Conservation (phyloP, 805 yeast species). For the Komagataella pastoris region DNA sequence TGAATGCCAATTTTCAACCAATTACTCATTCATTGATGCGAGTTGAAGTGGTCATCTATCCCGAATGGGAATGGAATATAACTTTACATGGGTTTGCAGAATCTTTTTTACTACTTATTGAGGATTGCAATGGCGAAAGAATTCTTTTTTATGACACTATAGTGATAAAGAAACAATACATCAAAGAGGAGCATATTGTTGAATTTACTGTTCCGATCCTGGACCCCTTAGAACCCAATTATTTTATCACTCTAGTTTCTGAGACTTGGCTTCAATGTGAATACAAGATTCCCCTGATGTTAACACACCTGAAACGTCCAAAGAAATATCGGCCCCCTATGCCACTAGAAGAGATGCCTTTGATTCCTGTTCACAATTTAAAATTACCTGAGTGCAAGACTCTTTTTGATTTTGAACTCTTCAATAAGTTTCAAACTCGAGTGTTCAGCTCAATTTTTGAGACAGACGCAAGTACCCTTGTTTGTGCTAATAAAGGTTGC, state of each 20-base stretch:
- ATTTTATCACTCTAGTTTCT: slow-evolving; percentile 59
- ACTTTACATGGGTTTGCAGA: slow-evolving; percentile 52
- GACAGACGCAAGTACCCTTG: slow-evolving; percentile 42
- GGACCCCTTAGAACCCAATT: slow-evolving; percentile 54
- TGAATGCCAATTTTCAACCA: slow-evolving; percentile 61
- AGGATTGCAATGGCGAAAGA: slow-evolving; percentile 72
- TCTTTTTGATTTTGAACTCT: slow-evolving; percentile 32
- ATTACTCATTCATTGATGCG: slow-evolving; percentile 55
- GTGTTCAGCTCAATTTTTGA: slow-evolving; percentile 46
- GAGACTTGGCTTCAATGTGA: slow-evolving; percentile 81
- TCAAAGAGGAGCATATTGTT: slow-evolving; percentile 39
- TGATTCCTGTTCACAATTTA: slow-evolving; percentile 34
- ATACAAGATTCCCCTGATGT: slow-evolving; percentile 42
- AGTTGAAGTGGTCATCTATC: slow-evolving; percentile 52
- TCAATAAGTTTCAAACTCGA: slow-evolving; percentile 70
- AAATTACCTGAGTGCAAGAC: slow-evolving; percentile 31
- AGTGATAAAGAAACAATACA: slow-evolving; percentile 31
- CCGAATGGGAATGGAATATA: slow-evolving; percentile 72
- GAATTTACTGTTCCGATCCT: slow-evolving; percentile 52
- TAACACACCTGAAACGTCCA: slow-evolving; percentile 42
- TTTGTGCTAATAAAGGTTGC: slow-evolving; percentile 65
- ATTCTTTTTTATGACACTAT: slow-evolving; percentile 49
- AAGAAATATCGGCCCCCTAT: slow-evolving; percentile 52
- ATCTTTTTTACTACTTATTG: slow-evolving; percentile 57
- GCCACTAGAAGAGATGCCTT: slow-evolving; percentile 35